Evolutionary conservation across 371 early-diverging fungal species (phyloP), one percentile per base, ranked within the genome.

Genomic region (Mucor ambiguus): DNA sequence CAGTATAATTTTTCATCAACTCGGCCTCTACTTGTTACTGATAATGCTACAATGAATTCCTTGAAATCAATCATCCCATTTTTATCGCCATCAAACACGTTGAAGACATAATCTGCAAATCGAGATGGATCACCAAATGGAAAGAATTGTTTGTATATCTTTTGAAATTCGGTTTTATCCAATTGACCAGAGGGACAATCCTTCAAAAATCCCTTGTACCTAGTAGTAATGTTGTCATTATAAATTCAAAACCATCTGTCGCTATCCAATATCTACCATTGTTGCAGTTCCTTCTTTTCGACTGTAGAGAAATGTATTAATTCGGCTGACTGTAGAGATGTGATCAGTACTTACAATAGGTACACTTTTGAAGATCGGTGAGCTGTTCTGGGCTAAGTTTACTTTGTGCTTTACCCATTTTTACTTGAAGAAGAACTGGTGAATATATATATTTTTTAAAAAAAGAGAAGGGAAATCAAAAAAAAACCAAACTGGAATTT

Each of bases 71-170:
- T 93, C 43, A 80, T 86, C 20, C 96, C 96, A 71, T 93, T 92
- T 72, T 90, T 89, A 75, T 96, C 92, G 41, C 83, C 79, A 70
- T 96, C 97, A 82, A 96, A 96, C 44, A 95, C 90, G 57, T 91
- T 85, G 69, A 96, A 96, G 2, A 93, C 94, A 77, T 93, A 90
- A 68, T 95, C 93, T 20, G 97, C 94, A 79, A 96, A 98, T 32
- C 85, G 81, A 58, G 92, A 86, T 5, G 97, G 87, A 76, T 98
- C 96, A 32, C 97, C 97, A 75, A 98, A 97, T 11, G 98, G 97
- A 71, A 97, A 98, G 82, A 95, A 97, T 71, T 93, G 93, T 77
- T 97, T 95, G 83, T 96, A 98, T 44, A 97, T 95, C 67, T 92
- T 91, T 78, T 90, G 91, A 69, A 98, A 97, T 66, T 95, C 95